Evolutionary conservation across 2,329 filamentous ascomycete genomes (phyloP), one percentile per base, ranked within the genome.

Genomic region (Colletotrichum nymphaeae): DNA sequence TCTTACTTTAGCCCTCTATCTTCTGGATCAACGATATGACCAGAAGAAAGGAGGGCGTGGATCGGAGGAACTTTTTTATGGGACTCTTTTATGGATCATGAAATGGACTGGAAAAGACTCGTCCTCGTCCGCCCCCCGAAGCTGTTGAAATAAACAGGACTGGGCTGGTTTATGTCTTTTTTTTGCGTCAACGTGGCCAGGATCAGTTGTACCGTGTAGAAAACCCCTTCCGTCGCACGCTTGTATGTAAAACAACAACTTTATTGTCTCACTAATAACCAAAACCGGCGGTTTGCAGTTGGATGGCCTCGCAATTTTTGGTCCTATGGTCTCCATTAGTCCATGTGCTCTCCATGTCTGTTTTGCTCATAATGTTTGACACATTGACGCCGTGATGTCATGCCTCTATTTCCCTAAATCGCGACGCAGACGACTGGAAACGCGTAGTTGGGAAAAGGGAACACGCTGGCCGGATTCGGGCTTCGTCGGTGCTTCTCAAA

Each of bases 261-360:
- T 49, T 59, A 74, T 69, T 73, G 69, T 74, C 69, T 72, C 69
- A 72, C 69, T 74, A 74, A 74, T 74, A 63, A 73, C 52, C 63
- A 74, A 46, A 74, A 74, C 57, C 63, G 63, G 63, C 62, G 63
- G 68, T 67, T 72, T 63, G 57, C 69, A 74, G 69, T 74, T 72
- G 72, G 72, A 72, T 72, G 63, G 67, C 62, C 67, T 63, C 70
- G 37, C 30, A 69, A 16, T 12, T 24, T 24, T 28, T n/a, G 58
- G 5, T 19, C 16, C 37, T 2, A 19, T 42, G 37, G 28, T 35
- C 26, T 28, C 26, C 26, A 28, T 28, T 28, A 6, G 3, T 28
- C 26, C 26, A 28, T 28, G 26, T 28, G 26, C 26, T 28, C 5
- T 28, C 26, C 5, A 28, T 28, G 26, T 28, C 26, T 28, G 26